A percentile compares a stretch with the other conserved stretches of the same genome.
Conservation (phyloP, 1,284 basidiomycete species). For the Meira miltonrushii region DNA sequence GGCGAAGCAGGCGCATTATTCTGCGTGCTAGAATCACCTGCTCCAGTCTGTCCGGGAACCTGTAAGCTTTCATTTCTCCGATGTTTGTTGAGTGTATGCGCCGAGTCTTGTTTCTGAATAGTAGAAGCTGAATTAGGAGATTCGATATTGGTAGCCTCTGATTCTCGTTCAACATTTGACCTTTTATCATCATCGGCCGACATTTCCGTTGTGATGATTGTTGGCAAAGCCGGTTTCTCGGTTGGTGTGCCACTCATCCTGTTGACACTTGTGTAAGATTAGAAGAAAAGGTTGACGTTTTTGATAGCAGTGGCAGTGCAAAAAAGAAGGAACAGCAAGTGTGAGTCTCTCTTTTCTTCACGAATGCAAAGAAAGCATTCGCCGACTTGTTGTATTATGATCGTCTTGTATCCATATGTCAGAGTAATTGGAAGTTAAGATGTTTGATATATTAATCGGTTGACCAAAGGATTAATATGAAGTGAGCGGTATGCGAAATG, state of each 20-base stretch:
- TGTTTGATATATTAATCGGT: too few relatives aligned
- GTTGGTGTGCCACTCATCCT: not conserved
- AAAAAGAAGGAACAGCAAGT: not conserved
- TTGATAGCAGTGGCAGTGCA: not conserved
- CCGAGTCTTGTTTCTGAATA: not conserved
- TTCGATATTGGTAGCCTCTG: not conserved
- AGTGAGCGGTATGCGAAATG: too few relatives aligned
- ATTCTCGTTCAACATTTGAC: too few relatives aligned
- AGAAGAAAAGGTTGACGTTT: not conserved
- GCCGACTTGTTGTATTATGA: not conserved
- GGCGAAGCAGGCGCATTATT: slow-evolving; percentile 5
- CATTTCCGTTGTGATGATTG: slow-evolving; percentile 3
- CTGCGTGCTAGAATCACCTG: not conserved
- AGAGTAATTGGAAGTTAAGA: too few relatives aligned
- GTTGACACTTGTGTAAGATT: not conserved
- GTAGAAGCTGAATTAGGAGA: not conserved
- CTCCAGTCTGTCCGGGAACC: not conserved
- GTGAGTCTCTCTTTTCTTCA: not conserved
- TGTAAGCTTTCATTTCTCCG: slow-evolving; percentile 7
- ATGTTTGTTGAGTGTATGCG: not conserved
- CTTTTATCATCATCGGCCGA: not conserved
- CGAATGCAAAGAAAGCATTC: not conserved
- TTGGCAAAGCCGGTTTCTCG: not conserved
- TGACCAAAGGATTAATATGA: too few relatives aligned
- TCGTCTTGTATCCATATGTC: not conserved